A percentile compares a stretch with the other conserved stretches of the same genome.
These are phyloP conservation scores for Pleurotus giganteus DNA, from an alignment of 768 basidiomycete species.

Conservation along the genomic window DNA sequence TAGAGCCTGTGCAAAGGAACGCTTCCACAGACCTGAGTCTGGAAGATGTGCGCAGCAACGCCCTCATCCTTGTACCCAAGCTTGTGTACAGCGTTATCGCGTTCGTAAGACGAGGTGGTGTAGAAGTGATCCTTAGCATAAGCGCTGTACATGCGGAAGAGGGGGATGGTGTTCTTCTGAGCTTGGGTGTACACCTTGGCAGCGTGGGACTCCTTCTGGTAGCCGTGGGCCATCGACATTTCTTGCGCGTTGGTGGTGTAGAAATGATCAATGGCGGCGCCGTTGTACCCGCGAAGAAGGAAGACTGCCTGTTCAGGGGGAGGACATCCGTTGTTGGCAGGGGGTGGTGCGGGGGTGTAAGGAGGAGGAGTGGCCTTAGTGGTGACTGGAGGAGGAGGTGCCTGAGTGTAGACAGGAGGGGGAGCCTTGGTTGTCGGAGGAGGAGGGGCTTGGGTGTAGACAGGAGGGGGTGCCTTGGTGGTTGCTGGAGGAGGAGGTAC, in stretches of 20 bases:
- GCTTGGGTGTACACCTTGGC: conserved; percentile 3
- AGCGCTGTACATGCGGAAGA: conserved; percentile 17
- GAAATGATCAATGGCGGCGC: conserved; percentile 5
- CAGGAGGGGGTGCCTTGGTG: not conserved
- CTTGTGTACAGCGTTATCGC: conserved; percentile 12
- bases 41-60: conserved; percentile 14
- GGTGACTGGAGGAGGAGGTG: not conserved
- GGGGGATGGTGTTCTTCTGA: conserved; percentile 15
- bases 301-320: not conserved
- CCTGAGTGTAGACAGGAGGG: not conserved
- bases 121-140: conserved; percentile 16
- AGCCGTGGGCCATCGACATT: conserved; percentile 1
- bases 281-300: conserved; percentile 8
- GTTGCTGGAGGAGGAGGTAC: not conserved
- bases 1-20: conserved; percentile 11
- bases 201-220: conserved; percentile 3
- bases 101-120: conserved; percentile 15
- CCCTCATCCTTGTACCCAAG: conserved; percentile 13
- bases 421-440: not conserved
- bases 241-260: not conserved
- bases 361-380: not conserved
- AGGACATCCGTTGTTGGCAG: not conserved
- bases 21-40: conserved; percentile 12
- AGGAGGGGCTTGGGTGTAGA: conserved; percentile 1
- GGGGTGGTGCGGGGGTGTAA: not conserved